Evolutionary conservation across 768 basidiomycete genomes (phyloP).

Genomic region (Suillus luteus): DNA sequence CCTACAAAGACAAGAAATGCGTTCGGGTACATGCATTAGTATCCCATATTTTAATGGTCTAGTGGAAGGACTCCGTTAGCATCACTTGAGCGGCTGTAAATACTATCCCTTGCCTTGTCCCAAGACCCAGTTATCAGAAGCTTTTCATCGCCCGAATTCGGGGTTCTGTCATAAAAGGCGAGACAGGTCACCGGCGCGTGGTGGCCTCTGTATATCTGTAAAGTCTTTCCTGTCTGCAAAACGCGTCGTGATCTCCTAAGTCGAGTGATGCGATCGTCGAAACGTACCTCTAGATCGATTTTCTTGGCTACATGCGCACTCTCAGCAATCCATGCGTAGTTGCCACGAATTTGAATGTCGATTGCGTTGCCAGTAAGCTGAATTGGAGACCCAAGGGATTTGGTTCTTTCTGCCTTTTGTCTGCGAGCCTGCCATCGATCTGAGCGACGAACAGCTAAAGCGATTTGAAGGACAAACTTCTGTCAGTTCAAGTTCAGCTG

Average conservation of each 20-base stretch:
- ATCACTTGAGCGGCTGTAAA: neutral
- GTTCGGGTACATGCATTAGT: constrained; percentile 49
- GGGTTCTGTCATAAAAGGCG: constrained; percentile 55
- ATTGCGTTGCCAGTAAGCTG: constrained; percentile 75
- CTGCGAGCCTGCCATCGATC: constrained; percentile 56
- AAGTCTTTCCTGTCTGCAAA: constrained; percentile 75
- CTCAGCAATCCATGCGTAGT: constrained; percentile 85
- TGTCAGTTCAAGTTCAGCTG: constrained; percentile 35
- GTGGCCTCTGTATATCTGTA: constrained; percentile 80
- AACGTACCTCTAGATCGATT: constrained; percentile 72
- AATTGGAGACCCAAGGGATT: constrained; percentile 78
- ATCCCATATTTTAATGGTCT: constrained; percentile 92
- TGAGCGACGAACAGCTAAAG: constrained; percentile 3
- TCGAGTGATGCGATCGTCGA: neutral
- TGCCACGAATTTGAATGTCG: constrained; percentile 62
- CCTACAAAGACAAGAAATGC: neutral
- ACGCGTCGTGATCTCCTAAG: constrained; percentile 6
- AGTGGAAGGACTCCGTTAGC: constrained; percentile 18
- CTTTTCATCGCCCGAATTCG: constrained; percentile 43
- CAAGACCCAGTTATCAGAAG: constrained; percentile 89
- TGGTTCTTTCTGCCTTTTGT: constrained; percentile 70
- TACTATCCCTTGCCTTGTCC: constrained; percentile 65
- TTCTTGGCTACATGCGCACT: constrained; percentile 75
- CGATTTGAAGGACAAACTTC: constrained; percentile 21
- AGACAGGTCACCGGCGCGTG: constrained; percentile 86